Base-by-base conservation (phyloP, 163 green algal species). In the Botryococcus braunii region DNA sequence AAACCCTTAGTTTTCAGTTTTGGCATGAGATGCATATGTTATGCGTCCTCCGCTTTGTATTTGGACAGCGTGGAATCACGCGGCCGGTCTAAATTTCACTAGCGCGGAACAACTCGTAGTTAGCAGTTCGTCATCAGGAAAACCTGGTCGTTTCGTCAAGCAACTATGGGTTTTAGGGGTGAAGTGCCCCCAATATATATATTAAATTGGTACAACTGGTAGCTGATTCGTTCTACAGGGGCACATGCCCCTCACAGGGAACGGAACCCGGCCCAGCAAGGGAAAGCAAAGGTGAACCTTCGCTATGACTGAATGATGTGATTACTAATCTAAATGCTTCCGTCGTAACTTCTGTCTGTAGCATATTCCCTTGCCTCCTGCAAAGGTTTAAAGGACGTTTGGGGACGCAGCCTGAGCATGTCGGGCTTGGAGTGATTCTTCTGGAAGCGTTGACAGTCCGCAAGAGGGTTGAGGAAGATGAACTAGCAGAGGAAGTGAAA, bases 401-500 rank as follows among this genome's bases (percentile, higher is more conserved):
- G 13, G 3, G 9, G 27, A 32, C 48, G 46, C 69, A 81, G 77
- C 62, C 71, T 17, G 62, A 60, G 2, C 75, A 73, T 65, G 59
- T 62, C 1, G 76, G 74, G 3, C 60, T 85, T 31, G 79, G 69
- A 0, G 64, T 83, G 36, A 40, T 85, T 39, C 59, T 79, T 32
- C 47, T 85, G 60, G 79, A 85, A 55, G 61, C 70, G 39, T 69
- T 85, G 55, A 63, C 58, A 1, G 73, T 21, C 58, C 60, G 34
- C 32, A 56, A 58, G 69, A 70, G 37, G 75, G 69, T 63, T 8
- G 46, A 74, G 35, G 52, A 71, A 41, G 61, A 67, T 43, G 62
- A 69, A 35, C 62, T 75, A 55, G 61, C 62, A 21, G 23, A 40
- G 25, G n/a, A 69, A 9, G 32, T 75, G 7, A 59, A 64, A 11